A percentile compares a stretch with the other conserved stretches of the same genome.
phyloP scores from a whole-genome alignment of 345 rosid genomes.

The Ceriops decandra region DNA sequence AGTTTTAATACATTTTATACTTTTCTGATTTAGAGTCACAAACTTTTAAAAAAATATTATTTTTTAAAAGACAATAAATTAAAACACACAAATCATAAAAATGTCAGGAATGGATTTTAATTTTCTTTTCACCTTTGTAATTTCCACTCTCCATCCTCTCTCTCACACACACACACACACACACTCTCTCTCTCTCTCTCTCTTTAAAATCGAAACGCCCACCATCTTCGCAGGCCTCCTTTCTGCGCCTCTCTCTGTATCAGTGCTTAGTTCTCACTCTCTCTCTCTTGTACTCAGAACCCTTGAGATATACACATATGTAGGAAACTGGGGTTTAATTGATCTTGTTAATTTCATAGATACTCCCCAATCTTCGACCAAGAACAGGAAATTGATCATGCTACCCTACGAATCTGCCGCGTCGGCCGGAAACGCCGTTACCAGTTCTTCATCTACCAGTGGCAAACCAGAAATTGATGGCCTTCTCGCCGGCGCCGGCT shows the following conservation, averaged over 20 bases:
- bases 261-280: neutral
- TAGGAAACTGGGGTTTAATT: no score
- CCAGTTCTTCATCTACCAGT: slow-evolving; percentile 30
- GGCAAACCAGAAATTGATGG: slow-evolving; percentile 45
- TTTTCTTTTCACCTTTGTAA: no score
- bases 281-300: neutral
- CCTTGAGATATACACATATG: neutral
- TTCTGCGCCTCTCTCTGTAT: neutral
- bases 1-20: no score
- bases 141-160: neutral
- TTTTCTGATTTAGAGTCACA: no score
- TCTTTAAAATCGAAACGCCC: neutral
- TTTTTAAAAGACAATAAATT: no score
- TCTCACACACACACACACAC: no score
- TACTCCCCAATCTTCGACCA: neutral
- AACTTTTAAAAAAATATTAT: no score
- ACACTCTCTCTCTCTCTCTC: neutral
- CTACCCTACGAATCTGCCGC: slow-evolving; percentile 30
- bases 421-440: slow-evolving; percentile 24
- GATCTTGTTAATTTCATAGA: no score
- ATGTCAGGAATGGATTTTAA: neutral
- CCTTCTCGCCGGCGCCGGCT: slow-evolving; percentile 59
- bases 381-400: slow-evolving; percentile 21
- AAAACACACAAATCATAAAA: neutral
- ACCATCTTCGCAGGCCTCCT: neutral